Conservation (phyloP, 345 rosid genomes). For the Laguncularia racemosa region DNA sequence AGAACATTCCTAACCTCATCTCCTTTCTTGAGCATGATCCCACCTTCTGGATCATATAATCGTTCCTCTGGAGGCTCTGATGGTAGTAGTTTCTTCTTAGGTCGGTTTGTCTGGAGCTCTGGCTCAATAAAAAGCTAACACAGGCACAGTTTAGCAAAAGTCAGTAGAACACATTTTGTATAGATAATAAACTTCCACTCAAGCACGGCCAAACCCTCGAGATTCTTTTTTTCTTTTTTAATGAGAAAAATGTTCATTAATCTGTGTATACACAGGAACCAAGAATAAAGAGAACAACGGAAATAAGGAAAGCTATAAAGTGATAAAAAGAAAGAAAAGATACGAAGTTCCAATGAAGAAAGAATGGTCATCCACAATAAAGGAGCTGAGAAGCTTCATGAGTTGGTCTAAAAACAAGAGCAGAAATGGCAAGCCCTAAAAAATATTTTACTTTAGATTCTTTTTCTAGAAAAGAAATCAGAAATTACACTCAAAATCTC, state of each 20-base stretch:
- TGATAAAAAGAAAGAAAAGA: too few species aligned
- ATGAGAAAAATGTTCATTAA: too few species aligned
- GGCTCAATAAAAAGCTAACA: constrained; percentile 85
- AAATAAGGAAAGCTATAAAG: not conserved
- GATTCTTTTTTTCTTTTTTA: too few species aligned
- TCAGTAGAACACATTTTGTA: not conserved
- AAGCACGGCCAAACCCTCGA: too few species aligned
- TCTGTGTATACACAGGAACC: not conserved
- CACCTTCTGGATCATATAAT: constrained; percentile 71
- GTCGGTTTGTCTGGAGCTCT: constrained; percentile 71
- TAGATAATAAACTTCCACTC: not conserved
- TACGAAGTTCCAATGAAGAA: too few species aligned
- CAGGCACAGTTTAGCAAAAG: constrained; percentile 6
- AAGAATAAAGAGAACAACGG: not conserved
- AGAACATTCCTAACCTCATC: constrained; percentile 49
- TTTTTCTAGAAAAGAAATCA: too few species aligned
- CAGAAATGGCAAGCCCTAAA: too few species aligned
- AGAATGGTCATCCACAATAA: too few species aligned
- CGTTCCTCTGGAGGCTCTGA: constrained; percentile 65
- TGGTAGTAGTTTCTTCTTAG: constrained; percentile 50
- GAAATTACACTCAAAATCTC: too few species aligned
- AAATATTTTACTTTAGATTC: too few species aligned
- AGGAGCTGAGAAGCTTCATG: too few species aligned
- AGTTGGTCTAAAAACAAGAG: too few species aligned
- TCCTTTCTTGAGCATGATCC: constrained; percentile 64